phyloP scores from a whole-genome alignment of 371 early-diverging fungal species.

The Amoeboradix gromovi region DNA sequence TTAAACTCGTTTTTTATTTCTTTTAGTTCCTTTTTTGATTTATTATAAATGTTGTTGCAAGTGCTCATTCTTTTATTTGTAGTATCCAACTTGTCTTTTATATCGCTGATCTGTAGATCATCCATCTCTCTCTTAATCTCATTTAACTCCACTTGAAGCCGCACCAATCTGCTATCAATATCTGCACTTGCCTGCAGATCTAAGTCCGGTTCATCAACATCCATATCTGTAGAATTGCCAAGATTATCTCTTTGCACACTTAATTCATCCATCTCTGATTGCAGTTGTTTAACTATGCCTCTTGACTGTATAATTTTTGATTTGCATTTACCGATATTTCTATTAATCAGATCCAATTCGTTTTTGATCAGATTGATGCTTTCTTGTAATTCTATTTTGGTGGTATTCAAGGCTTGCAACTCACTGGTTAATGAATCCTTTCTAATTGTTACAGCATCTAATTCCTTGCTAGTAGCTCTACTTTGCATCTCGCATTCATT shows the following conservation, averaged over 20 bases:
- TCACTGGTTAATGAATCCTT: too few species aligned
- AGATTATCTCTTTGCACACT: conserved; percentile 21
- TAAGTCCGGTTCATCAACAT: too few species aligned
- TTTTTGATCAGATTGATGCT: conserved; percentile 8
- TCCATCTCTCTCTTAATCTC: too few species aligned
- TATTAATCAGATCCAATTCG: conserved; percentile 8
- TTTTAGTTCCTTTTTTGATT: conserved; percentile 41
- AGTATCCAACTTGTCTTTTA: conserved; percentile 31
- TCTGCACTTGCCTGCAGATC: conserved; percentile 29
- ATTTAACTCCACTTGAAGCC: too few species aligned
- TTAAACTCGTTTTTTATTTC: conserved; percentile 44
- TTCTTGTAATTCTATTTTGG: conserved; percentile 6
- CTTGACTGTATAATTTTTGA: conserved; percentile 6
- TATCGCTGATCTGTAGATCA: too few species aligned
- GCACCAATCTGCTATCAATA: conserved; percentile 12
- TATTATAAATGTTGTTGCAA: conserved; percentile 47
- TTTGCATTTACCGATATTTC: conserved; percentile 6
- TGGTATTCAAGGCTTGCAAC: conserved; percentile 3
- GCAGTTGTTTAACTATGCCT: conserved; percentile 12
- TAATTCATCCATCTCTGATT: conserved; percentile 4
- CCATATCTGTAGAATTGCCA: conserved; percentile 12
- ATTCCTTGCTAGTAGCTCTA: too few species aligned
- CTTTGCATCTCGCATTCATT: too few species aligned
- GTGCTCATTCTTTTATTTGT: conserved; percentile 40
- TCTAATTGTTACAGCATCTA: too few species aligned